Conservation (phyloP, 345 rosid genomes). For the Gossypium longicalyx region DNA sequence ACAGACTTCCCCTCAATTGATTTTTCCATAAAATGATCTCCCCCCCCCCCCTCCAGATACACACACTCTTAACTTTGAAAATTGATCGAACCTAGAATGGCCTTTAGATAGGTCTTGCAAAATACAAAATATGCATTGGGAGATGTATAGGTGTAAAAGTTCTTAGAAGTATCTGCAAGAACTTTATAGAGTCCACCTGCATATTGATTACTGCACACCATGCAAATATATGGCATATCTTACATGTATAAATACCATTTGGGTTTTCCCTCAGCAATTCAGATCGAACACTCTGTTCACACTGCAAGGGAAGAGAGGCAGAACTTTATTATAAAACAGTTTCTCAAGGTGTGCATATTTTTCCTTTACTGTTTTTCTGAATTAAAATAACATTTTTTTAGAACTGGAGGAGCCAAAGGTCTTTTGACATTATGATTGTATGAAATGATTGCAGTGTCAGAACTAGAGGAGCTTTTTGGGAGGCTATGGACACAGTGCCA, state of each 20-base stretch:
- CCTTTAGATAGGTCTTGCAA: neutral
- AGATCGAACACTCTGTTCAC: constrained; percentile 65
- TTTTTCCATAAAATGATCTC: neutral
- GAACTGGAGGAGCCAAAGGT: neutral
- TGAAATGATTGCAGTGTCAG: constrained; percentile 57
- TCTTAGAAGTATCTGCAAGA: neutral
- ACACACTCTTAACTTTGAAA: neutral
- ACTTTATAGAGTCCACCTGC: neutral
- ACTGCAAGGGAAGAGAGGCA: constrained; percentile 94
- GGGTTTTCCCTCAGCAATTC: constrained; percentile 35
- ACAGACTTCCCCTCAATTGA: neutral
- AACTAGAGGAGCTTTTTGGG: constrained; percentile 77
- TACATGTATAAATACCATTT: constrained; percentile 10
- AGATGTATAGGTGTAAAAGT: neutral
- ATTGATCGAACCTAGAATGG: neutral
- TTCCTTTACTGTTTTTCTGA: neutral
- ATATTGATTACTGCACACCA: neutral
- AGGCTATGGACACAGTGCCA: constrained; percentile 96
- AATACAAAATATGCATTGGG: neutral
- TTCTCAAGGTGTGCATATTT: constrained; percentile 55
- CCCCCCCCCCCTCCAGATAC: no score
- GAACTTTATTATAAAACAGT: constrained; percentile 86
- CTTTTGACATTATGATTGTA: neutral
- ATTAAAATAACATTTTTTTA: neutral
- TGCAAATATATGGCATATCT: neutral